Base-by-base conservation (phyloP, 176 grass and related monocot genomes). In the Eremochloa ophiuroides region DNA sequence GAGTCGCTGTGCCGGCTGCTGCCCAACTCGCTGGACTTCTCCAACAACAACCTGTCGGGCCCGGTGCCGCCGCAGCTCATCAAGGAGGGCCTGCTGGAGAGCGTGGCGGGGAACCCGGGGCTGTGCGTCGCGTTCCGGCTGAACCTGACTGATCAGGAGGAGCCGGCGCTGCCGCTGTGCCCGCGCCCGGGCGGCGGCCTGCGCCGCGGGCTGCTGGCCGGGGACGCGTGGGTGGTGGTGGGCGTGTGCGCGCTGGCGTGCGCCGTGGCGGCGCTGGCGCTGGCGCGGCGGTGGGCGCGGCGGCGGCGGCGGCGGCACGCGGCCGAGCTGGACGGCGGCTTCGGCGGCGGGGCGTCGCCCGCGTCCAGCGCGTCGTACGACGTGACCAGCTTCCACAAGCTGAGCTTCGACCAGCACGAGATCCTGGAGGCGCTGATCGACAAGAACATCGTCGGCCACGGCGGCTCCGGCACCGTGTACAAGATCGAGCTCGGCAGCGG, bases 381-480 rank as follows among this genome's bases (percentile, higher is more conserved):
- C 79, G 87, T 99, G 38, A 99, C 80, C 33, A 99, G 80, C 85
- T 99, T 99, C 93, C 97, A 93, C 83, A 96, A 88, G 76, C 87
- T 93, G 12, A 99, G 26, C 64, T 99, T 99, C 73, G 87, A 99
- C 40, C 89, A 90, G 86, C 91, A 99, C 41, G 93, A 99, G 89
- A 99, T 99, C 46, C 61, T 99, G 16, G 91, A 96, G 82, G 90
- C 97, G 40, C 80, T 99, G 26, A 93, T 93, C 41, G 93, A 99
- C 5, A 99, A 92, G 77, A 99, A 99, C 80, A 96, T 99, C 83
- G 89, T 99, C 3, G 91, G 91, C 1, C 91, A 96, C 28, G 91
- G 93, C 0, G 93, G 97, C 0, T 99, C 96, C 2, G 93, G 93
- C 0, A 96, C 91, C 1, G 97, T 99, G 47, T 99, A 96, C 93